Conservation (phyloP, 2,329 filamentous ascomycete genomes). For the Xylaria sp. region DNA sequence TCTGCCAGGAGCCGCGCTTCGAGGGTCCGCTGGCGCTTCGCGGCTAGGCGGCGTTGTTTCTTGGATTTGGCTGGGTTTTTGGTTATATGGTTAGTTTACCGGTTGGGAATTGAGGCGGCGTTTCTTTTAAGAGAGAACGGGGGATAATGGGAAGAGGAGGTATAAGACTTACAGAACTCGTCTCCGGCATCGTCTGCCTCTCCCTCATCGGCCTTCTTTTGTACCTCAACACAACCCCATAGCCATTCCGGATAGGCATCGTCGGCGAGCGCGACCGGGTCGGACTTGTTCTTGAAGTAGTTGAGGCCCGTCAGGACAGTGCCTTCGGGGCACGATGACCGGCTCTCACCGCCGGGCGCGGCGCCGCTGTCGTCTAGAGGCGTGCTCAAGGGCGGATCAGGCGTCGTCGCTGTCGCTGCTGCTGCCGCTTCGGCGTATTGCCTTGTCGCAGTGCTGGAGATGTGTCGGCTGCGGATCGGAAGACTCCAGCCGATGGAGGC, state of each 20-base stretch:
- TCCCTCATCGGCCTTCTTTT: conserved; percentile 63
- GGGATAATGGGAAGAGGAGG: neutral
- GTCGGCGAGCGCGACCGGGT: conserved; percentile 79
- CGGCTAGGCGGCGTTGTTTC: conserved; percentile 79
- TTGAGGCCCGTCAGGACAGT: conserved; percentile 79
- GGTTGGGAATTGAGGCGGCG: neutral
- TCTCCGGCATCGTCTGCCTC: conserved; percentile 71
- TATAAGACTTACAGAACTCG: conserved; percentile 75
- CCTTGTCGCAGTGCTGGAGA: conserved; percentile 54
- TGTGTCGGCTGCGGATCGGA: conserved; percentile 45
- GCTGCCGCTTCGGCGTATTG: conserved; percentile 47
- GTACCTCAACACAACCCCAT: conserved; percentile 75
- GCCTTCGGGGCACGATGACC: conserved; percentile 72
- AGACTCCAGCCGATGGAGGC: conserved; percentile 41
- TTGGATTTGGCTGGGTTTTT: conserved; percentile 84
- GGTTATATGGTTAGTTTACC: conserved; percentile 24
- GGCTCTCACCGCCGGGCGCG: conserved; percentile 37
- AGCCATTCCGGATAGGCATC: conserved; percentile 84
- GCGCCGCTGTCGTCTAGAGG: conserved; percentile 44
- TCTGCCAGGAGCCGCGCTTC: conserved; percentile 71
- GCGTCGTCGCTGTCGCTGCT: conserved; percentile 46
- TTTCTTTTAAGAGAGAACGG: neutral
- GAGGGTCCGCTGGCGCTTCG: conserved; percentile 68
- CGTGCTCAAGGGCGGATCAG: conserved; percentile 44
- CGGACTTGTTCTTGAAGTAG: conserved; percentile 77